phyloP scores from a whole-genome alignment of 495 filamentous ascomycete genomes.

The Ramalina peruviana region DNA sequence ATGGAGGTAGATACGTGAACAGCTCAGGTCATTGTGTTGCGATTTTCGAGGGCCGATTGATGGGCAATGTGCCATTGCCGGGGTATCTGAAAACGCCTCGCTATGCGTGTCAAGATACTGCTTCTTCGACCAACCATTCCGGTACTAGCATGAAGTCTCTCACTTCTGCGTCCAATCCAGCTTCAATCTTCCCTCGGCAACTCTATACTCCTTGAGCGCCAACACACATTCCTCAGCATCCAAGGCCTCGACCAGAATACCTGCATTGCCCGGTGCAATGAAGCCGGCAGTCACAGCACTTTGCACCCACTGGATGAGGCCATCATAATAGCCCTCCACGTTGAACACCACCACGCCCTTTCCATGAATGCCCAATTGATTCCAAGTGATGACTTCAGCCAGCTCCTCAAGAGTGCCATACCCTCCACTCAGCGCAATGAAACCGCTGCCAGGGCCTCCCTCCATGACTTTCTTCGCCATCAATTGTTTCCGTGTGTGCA shows the following conservation, averaged over 20 bases:
- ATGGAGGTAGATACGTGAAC: constrained; percentile 27
- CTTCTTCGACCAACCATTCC: too few species aligned
- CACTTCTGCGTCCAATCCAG: constrained; percentile 69
- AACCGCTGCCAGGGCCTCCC: constrained; percentile 72
- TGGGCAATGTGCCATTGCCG: too few species aligned
- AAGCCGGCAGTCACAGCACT: constrained; percentile 67
- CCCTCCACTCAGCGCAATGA: constrained; percentile 78
- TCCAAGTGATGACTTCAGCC: constrained; percentile 95
- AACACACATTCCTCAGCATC: constrained; percentile 56
- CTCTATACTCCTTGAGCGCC: constrained; percentile 58
- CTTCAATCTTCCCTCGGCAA: constrained; percentile 57
- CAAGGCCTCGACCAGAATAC: constrained; percentile 66
- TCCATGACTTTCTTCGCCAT: constrained; percentile 80
- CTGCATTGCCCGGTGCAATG: constrained; percentile 48
- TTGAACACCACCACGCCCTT: constrained; percentile 71
- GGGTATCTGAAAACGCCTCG: too few species aligned
- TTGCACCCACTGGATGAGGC: constrained; percentile 66
- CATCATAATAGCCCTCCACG: constrained; percentile 82
- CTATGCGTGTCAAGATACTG: too few species aligned
- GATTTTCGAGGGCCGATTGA: too few species aligned
- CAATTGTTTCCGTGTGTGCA: constrained; percentile 86
- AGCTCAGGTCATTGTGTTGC: too few species aligned
- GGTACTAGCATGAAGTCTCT: neutral
- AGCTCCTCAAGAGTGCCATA: constrained; percentile 95
- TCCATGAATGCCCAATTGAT: constrained; percentile 87